These are phyloP conservation scores for Lepiota venenata DNA, from an alignment of 768 basidiomycete species.

Conservation along the genomic window DNA sequence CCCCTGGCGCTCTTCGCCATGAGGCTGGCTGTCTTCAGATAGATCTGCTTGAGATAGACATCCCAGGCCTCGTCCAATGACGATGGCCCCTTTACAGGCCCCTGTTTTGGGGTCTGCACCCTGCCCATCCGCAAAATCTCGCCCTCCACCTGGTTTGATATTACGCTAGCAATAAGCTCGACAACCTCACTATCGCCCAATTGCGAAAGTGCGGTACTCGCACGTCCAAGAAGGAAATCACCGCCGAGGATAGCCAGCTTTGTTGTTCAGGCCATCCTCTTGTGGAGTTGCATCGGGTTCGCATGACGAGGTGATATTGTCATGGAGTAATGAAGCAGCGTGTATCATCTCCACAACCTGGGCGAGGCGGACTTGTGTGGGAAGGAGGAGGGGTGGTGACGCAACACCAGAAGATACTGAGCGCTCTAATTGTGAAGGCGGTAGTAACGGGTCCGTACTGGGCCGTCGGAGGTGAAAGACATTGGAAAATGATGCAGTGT, in stretches of 20 bases:
- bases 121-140: slow-evolving; percentile 81
- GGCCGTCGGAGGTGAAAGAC: slow-evolving; percentile 47
- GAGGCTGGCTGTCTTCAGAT: slow-evolving; percentile 87
- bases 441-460: slow-evolving; percentile 19
- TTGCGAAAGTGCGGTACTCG: slow-evolving; percentile 81
- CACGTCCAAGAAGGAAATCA: slow-evolving; percentile 92
- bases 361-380: slow-evolving; percentile 88
- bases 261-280: slow-evolving; percentile 84
- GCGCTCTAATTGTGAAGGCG: slow-evolving; percentile 18
- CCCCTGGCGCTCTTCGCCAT: slow-evolving; percentile 87
- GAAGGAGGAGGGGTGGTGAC: slow-evolving; percentile 52
- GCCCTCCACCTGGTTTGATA: slow-evolving; percentile 95
- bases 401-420: slow-evolving; percentile 15
- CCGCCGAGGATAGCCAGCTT: slow-evolving; percentile 91
- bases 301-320: slow-evolving; percentile 80
- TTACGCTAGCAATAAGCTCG: slow-evolving; percentile 87
- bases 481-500: slow-evolving; percentile 62
- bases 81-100: slow-evolving; percentile 27
- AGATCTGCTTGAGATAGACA: slow-evolving; percentile 61
- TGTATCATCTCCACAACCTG: slow-evolving; percentile 99
- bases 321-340: slow-evolving; percentile 90
- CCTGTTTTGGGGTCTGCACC: slow-evolving; percentile 37
- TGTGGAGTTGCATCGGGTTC: slow-evolving; percentile 42
- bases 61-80: slow-evolving; percentile 56
- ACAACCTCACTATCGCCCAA: slow-evolving; percentile 89